Base-by-base conservation (phyloP, 257 asterid genomes). In the Leptodermis oblonga region DNA sequence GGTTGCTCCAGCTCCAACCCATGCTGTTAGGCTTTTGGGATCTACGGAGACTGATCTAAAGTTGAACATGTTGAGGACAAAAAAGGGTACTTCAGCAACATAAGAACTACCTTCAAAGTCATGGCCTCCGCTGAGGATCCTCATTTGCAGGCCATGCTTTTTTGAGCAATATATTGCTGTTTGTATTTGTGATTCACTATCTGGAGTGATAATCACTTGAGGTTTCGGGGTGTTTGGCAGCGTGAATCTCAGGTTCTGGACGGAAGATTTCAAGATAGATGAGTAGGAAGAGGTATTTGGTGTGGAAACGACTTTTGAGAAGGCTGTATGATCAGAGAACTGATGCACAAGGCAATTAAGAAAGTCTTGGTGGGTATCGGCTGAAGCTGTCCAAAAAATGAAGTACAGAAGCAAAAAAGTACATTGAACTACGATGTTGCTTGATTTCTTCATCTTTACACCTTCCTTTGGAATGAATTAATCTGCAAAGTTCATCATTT, bases 381-480 rank as follows among this genome's bases (percentile, higher is more conserved):
- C 22, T 5, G 73, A 42, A 26, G 73, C 48, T 13, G 43, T 18
- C 25, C 42, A 41, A 0, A 62, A 39, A 31, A 30, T 9, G 11
- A 45, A 9, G 7, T 11, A n/a, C 42, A 69, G 43, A 41, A 69
- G 67, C 7, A 45, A 33, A 28, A 28, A 43, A n/a, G n/a, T 22
- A 56, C 58, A 42, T 41, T 56, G 67, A 39, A 55, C 13, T 62
- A 69, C 14, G 11, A 23, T 13, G 7, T 15, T 45, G 31, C 2
- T 65, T 43, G 41, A 45, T 37, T 7, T 43, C 56, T 65, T 65
- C 70, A 30, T 65, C n/a, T 42, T 17, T 20, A 43, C 9, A n/a
- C n/a, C n/a, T 82, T 85, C 87, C 76, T 86, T 90, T 23, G 90
- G 88, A 68, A 87, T 59, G 74, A 83, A 88, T 69, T n/a, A n/a